Evolutionary conservation across 768 basidiomycete genomes (phyloP).

Genomic region (Rossbeevera mucosa): DNA sequence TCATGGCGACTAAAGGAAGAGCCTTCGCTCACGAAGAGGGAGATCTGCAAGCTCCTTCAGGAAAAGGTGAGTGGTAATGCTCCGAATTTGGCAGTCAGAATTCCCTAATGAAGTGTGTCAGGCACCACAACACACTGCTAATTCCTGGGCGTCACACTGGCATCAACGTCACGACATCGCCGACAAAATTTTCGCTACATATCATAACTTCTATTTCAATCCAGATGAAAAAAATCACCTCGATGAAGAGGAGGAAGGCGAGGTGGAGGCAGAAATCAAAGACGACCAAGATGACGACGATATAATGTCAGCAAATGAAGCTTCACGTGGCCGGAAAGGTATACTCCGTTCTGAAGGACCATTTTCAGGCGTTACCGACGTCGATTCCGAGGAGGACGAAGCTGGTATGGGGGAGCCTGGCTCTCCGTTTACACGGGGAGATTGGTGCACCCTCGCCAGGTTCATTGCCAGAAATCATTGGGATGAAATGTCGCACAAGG

Average conservation of each 20-base stretch:
- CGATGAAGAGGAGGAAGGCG: conserved; percentile 31
- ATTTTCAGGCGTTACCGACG: conserved; percentile 15
- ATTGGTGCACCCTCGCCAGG: conserved; percentile 55
- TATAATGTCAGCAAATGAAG: conserved; percentile 16
- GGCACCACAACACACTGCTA: conserved; percentile 63
- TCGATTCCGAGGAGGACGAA: conserved; percentile 27
- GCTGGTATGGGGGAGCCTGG: conserved; percentile 51
- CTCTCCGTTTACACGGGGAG: conserved; percentile 52
- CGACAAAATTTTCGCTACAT: conserved; percentile 51
- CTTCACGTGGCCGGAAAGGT: conserved; percentile 14
- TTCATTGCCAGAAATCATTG: conserved; percentile 53
- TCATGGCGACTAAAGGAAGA: conserved; percentile 56
- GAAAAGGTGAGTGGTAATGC: conserved; percentile 41
- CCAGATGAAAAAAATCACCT: conserved; percentile 34
- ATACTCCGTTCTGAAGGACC: conserved; percentile 20
- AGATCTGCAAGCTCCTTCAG: conserved; percentile 51
- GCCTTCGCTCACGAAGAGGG: conserved; percentile 46
- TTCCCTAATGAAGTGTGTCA: conserved; percentile 25
- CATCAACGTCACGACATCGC: conserved; percentile 59
- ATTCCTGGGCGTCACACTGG: conserved; percentile 70
- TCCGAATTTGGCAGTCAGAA: not conserved
- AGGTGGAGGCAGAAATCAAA: conserved; percentile 24
- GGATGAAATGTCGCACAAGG: conserved; percentile 35
- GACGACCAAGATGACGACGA: conserved; percentile 18
- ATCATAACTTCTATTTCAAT: conserved; percentile 34